Conservation (phyloP, 1,284 basidiomycete genomes). For the Dichomitus squalens region DNA sequence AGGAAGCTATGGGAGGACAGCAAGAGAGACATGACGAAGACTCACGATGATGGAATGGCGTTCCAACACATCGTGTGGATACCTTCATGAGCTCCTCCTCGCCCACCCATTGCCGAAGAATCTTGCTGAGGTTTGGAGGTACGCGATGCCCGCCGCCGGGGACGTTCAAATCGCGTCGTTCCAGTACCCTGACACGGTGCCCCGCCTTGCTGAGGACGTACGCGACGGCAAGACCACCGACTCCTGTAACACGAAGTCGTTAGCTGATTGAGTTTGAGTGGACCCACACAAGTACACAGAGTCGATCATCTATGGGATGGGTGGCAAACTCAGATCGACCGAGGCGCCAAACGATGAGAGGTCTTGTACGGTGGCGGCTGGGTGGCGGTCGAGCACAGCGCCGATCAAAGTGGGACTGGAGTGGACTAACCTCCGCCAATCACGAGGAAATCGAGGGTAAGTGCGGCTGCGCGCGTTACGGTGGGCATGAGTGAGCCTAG, state of each 20-base stretch:
- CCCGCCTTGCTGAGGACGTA: constrained; percentile 50
- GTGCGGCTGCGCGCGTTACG: constrained; percentile 13
- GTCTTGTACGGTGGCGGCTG: too few species aligned
- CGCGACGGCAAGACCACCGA: constrained; percentile 52
- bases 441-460: constrained; percentile 26
- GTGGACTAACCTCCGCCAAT: constrained; percentile 27
- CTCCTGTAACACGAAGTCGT: constrained; percentile 22
- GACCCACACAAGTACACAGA: constrained; percentile 7
- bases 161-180: constrained; percentile 38
- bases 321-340: background rate
- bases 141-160: constrained; percentile 47
- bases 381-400: background rate
- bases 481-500: constrained; percentile 18
- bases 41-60: constrained; percentile 34
- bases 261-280: background rate
- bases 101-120: constrained; percentile 54
- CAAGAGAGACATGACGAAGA: background rate
- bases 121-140: constrained; percentile 55
- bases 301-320: background rate
- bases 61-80: constrained; percentile 34
- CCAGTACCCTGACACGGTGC: constrained; percentile 54
- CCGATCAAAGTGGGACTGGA: constrained; percentile 5
- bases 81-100: constrained; percentile 38
- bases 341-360: background rate
- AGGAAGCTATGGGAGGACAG: too few species aligned